phyloP scores from a whole-genome alignment of 352 stramenopile species.

The Phytophthora sp. region DNA sequence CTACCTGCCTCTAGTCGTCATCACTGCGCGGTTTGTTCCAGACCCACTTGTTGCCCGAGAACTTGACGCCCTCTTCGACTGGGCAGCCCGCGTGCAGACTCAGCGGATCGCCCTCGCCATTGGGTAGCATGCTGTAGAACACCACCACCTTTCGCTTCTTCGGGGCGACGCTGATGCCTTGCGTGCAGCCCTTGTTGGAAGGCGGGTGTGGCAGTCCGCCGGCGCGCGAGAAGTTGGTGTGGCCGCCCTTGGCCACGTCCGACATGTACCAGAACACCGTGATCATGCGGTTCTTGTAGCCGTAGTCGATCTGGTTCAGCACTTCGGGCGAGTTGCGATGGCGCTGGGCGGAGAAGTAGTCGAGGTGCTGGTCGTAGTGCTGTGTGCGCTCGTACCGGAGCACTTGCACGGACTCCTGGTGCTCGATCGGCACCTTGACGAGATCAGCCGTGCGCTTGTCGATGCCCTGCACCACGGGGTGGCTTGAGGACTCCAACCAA shows the following conservation, averaged over 20 bases:
- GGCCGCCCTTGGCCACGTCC: slow-evolving; percentile 66
- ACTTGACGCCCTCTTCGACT: slow-evolving; percentile 77
- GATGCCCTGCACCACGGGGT: slow-evolving; percentile 53
- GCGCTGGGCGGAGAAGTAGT: slow-evolving; percentile 60
- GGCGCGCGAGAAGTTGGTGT: slow-evolving; percentile 76
- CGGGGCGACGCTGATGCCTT: slow-evolving; percentile 65
- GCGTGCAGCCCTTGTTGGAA: slow-evolving; percentile 63
- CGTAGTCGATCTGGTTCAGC: slow-evolving; percentile 61
- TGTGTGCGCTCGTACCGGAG: slow-evolving; percentile 74
- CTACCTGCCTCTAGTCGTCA: slow-evolving; percentile 14
- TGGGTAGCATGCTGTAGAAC: slow-evolving; percentile 85
- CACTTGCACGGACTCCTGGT: slow-evolving; percentile 78
- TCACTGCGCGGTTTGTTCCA: slow-evolving; percentile 72
- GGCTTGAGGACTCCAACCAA: slow-evolving; percentile 59
- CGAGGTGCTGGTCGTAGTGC: slow-evolving; percentile 80
- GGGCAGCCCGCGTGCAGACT: slow-evolving; percentile 76
- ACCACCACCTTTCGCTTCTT: slow-evolving; percentile 82
- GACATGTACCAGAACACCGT: slow-evolving; percentile 91
- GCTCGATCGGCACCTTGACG: slow-evolving; percentile 56
- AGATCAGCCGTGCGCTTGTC: slow-evolving; percentile 70
- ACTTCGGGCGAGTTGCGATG: slow-evolving; percentile 50
- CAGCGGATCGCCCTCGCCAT: slow-evolving; percentile 61
- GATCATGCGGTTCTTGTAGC: slow-evolving; percentile 87
- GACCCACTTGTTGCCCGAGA: slow-evolving; percentile 86
- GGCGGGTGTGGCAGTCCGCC: slow-evolving; percentile 49